Evolutionary conservation across 495 filamentous ascomycete genomes (phyloP).

Genomic region (Podospora fimiseda): DNA sequence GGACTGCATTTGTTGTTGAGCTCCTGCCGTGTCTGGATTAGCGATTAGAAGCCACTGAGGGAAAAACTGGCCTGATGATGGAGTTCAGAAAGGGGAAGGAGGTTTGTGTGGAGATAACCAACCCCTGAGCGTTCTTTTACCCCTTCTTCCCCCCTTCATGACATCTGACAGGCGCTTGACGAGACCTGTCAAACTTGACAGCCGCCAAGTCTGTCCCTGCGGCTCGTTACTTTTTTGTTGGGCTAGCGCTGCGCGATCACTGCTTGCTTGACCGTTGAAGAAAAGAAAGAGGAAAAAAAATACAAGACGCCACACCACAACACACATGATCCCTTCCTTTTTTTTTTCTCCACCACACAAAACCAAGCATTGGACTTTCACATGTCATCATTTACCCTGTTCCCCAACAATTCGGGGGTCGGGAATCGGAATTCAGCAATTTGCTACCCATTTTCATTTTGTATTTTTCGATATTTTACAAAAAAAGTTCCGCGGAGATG

Average conservation of each 20-base stretch:
- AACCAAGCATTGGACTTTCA: neutral
- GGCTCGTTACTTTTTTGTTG: neutral
- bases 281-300: conserved; percentile 2
- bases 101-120: neutral
- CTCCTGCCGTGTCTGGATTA: conserved; percentile 1
- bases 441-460: no score
- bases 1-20: neutral
- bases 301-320: no score
- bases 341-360: neutral
- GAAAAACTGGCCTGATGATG: neutral
- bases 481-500: no score
- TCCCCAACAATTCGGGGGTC: conserved; percentile 1
- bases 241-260: conserved; percentile 1
- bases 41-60: neutral
- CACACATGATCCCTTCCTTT: neutral
- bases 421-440: no score
- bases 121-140: neutral
- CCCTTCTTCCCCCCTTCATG: neutral
- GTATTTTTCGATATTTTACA: no score
- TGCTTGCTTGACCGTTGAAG: conserved; percentile 4
- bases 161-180: conserved; percentile 2
- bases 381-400: neutral
- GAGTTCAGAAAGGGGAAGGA: neutral
- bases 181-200: conserved; percentile 6
- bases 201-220: neutral